phyloP scores from a whole-genome alignment of 371 early-diverging fungal genomes.

The Zopfochytrium polystomum region DNA sequence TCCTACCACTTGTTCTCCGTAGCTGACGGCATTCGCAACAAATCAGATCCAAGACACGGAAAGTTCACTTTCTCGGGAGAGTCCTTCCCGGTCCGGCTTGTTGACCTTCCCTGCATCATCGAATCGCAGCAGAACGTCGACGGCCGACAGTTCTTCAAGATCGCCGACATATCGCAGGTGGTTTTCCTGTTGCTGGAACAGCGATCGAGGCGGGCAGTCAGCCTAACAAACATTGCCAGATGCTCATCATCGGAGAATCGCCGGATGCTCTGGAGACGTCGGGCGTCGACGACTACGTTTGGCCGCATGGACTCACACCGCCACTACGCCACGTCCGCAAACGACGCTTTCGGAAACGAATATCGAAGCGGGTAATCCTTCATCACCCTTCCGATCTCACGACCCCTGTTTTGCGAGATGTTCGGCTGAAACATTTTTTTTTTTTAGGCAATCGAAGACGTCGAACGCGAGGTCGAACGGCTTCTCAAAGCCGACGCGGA shows the following conservation, averaged over 20 bases:
- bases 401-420: constrained; percentile 2
- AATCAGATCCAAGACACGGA: constrained; percentile 68
- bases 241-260: constrained; percentile 31
- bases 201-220: not conserved
- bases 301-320: constrained; percentile 88
- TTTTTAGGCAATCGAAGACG: constrained; percentile 74
- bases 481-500: constrained; percentile 78
- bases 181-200: not conserved
- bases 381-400: constrained; percentile 28
- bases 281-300: constrained; percentile 51
- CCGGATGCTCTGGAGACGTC: constrained; percentile 2
- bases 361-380: constrained; percentile 68
- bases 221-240: constrained; percentile 13
- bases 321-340: constrained; percentile 84
- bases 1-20: not conserved
- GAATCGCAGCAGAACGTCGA: constrained; percentile 96
- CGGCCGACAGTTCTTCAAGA: constrained; percentile 93
- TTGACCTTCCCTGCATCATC: constrained; percentile 93
- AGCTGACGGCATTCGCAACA: not conserved
- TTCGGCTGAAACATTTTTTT: constrained; percentile 6
- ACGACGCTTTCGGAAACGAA: constrained; percentile 83
- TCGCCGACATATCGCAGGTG: constrained; percentile 91
- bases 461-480: constrained; percentile 85
- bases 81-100: constrained; percentile 64
- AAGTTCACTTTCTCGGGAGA: constrained; percentile 61